phyloP scores from a whole-genome alignment of 169 alveolate species.

The Toxoplasma gondii region DNA sequence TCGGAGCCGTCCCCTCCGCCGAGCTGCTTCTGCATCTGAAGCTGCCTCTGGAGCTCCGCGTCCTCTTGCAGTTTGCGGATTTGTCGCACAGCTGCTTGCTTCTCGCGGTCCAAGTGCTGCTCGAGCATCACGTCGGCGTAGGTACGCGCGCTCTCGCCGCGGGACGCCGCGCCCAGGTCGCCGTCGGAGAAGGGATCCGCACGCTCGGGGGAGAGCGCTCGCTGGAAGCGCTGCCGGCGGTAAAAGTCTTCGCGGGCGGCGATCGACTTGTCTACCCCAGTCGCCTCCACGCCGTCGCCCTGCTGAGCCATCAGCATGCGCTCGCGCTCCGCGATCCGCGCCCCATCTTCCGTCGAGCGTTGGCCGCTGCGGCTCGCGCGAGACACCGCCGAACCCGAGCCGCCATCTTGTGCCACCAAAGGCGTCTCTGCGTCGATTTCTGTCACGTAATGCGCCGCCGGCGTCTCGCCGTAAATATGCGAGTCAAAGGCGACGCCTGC shows the following conservation, averaged over 20 bases:
- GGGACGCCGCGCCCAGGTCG: slow-evolving; percentile 74
- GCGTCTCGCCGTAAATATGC: slow-evolving; percentile 67
- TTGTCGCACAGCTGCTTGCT: slow-evolving; percentile 67
- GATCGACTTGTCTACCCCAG: slow-evolving; percentile 59
- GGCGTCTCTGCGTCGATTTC: slow-evolving; percentile 66
- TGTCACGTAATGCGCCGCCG: slow-evolving; percentile 61
- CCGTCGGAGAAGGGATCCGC: slow-evolving; percentile 83
- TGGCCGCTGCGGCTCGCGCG: slow-evolving; percentile 35
- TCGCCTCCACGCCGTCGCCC: slow-evolving; percentile 2
- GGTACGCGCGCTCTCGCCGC: slow-evolving; percentile 67
- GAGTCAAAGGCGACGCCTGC: slow-evolving; percentile 61
- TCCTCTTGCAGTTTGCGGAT: slow-evolving; percentile 68
- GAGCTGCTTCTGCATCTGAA: slow-evolving; percentile 64
- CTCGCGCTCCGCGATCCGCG: slow-evolving; percentile 37
- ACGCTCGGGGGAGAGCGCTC: slow-evolving; percentile 84
- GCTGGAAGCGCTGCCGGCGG: slow-evolving; percentile 61
- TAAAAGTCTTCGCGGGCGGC: slow-evolving; percentile 67
- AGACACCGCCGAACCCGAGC: slow-evolving; percentile 31
- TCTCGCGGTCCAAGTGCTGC: slow-evolving; percentile 73
- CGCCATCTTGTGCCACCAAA: background rate
- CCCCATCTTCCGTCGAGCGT: background rate
- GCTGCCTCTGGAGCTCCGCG: slow-evolving; percentile 61
- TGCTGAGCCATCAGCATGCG: slow-evolving; percentile 16
- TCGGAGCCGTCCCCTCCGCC: slow-evolving; percentile 49
- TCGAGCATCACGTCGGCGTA: slow-evolving; percentile 67